phyloP scores from a whole-genome alignment of 192 early-diverging fungal species.

The Podila horticola region DNA sequence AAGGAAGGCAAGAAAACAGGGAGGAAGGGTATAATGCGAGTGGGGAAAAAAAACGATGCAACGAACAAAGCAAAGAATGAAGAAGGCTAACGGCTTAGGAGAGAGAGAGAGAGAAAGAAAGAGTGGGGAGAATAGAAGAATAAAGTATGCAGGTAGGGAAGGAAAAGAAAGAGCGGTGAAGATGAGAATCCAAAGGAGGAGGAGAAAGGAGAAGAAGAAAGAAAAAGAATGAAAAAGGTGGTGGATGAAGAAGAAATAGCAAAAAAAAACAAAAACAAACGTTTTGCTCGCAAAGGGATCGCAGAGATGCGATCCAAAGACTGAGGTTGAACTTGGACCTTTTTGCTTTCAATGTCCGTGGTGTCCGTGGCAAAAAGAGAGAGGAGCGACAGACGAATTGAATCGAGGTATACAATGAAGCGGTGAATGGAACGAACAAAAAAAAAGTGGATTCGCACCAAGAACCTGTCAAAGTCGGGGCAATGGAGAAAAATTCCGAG shows the following conservation, averaged over 20 bases:
- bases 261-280: not conserved
- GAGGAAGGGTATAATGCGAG: not conserved
- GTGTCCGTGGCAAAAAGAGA: not conserved
- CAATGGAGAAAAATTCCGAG: too few species aligned
- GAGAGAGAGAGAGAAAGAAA: not conserved
- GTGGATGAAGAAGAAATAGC: not conserved
- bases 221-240: not conserved
- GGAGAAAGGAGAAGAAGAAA: not conserved
- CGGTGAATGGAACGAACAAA: not conserved
- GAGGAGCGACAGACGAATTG: not conserved
- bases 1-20: not conserved
- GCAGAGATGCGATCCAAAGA: conserved; percentile 7
- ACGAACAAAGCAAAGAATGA: conserved; percentile 4
- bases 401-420: not conserved
- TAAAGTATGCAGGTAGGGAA: not conserved
- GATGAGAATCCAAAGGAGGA: conserved; percentile 1
- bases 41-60: not conserved
- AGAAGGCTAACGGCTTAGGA: not conserved
- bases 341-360: not conserved
- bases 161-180: not conserved
- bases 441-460: not conserved
- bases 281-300: conserved; percentile 16
- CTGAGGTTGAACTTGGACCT: not conserved
- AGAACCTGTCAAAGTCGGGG: not conserved
- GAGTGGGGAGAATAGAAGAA: not conserved